Conservation (phyloP, 495 filamentous ascomycete species). For the Lophiostoma macrostomum region DNA sequence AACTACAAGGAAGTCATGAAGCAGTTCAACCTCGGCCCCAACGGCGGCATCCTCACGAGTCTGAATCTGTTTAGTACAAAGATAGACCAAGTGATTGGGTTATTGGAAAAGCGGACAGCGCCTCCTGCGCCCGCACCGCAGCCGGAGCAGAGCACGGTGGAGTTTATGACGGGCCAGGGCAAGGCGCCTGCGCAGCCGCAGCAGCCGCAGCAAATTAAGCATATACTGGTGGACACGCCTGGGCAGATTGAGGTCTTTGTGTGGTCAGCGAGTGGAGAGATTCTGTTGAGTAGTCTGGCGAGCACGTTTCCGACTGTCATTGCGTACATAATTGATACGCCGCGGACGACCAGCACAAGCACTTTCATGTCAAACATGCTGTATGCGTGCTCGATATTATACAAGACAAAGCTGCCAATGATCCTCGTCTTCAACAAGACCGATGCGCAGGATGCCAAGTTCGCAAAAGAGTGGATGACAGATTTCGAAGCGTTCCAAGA, state of each 20-base stretch:
- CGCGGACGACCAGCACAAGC: conserved; percentile 81
- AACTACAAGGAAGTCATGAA: conserved; percentile 99
- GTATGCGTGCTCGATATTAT: conserved; percentile 95
- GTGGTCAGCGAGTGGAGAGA: conserved; percentile 90
- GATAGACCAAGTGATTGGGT: conserved; percentile 84
- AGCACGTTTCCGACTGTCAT: conserved; percentile 93
- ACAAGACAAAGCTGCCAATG: conserved; percentile 98
- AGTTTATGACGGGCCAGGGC: conserved; percentile 44
- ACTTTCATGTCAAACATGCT: conserved; percentile 99
- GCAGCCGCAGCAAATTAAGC: conserved; percentile 62
- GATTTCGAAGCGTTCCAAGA: conserved; percentile 95
- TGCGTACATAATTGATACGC: conserved; percentile 96
- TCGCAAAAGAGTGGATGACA: conserved; percentile 99
- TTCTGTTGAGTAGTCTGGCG: conserved; percentile 88
- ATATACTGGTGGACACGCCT: conserved; percentile 91
- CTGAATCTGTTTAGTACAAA: conserved; percentile 97
- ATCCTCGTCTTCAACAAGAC: conserved; percentile 99
- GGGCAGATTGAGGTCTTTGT: conserved; percentile 99
- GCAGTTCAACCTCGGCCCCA: conserved; percentile 95
- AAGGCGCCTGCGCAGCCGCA: conserved; percentile 58
- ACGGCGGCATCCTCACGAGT: conserved; percentile 95
- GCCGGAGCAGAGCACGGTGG: conserved; percentile 20
- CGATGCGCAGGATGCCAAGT: conserved; percentile 83
- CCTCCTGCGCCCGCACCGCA: conserved; percentile 6
- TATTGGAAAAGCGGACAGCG: conserved; percentile 76